Evolutionary conservation across 805 yeast species (phyloP).

Genomic region (Blastobotrys chiropterorum): DNA sequence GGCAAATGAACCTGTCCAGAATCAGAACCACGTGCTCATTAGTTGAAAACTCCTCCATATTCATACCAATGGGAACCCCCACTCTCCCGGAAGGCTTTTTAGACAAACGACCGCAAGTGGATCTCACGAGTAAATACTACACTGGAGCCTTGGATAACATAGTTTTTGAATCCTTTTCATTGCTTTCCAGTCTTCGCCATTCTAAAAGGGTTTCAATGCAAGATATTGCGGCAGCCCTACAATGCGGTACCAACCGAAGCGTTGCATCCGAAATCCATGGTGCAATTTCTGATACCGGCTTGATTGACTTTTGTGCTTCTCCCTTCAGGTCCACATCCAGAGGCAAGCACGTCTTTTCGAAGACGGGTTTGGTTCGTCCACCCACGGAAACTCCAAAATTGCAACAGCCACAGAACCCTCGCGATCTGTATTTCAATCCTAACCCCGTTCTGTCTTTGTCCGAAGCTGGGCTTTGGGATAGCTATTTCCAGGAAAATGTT

Average conservation of each 20-base stretch:
- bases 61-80: conserved; percentile 46
- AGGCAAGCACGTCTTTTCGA: conserved; percentile 4
- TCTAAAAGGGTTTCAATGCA: conserved; percentile 35
- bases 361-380: conserved; percentile 7
- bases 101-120: conserved; percentile 14
- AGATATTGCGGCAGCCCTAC: conserved; percentile 38
- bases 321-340: neutral
- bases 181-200: conserved; percentile 36
- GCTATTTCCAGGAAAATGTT: conserved; percentile 6
- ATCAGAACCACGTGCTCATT: conserved; percentile 43
- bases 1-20: conserved; percentile 32
- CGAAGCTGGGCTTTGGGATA: conserved; percentile 6
- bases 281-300: conserved; percentile 2
- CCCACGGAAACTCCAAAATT: neutral
- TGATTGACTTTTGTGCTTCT: neutral
- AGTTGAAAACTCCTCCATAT: conserved; percentile 44
- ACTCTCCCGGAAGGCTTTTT: conserved; percentile 10
- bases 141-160: conserved; percentile 34
- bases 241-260: conserved; percentile 40
- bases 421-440: neutral
- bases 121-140: conserved; percentile 39
- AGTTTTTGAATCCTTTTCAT: conserved; percentile 41
- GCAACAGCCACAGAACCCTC: neutral
- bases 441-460: neutral
- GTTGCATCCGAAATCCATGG: conserved; percentile 39